A percentile compares a stretch with the other conserved stretches of the same genome.
phyloP scores from a whole-genome alignment of 106 monocot species.

The Allium fistulosum region DNA sequence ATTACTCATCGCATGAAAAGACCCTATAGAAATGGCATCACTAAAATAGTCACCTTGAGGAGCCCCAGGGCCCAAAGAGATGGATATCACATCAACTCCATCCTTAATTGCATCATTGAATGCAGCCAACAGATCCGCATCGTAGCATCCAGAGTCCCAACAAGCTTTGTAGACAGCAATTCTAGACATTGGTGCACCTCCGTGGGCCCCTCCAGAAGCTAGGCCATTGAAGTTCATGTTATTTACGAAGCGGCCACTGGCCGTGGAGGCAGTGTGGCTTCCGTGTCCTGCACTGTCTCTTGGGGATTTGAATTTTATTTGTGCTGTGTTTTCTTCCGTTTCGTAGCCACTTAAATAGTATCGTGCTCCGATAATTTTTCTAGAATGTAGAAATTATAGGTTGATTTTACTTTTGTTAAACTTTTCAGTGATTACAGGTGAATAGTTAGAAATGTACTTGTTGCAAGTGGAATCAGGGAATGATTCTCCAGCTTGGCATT shows the following conservation, averaged over 20 bases:
- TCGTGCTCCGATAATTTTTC: slow-evolving; percentile 70
- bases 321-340: slow-evolving; percentile 18
- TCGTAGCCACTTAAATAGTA: slow-evolving; percentile 56
- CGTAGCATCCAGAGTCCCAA: slow-evolving; percentile 84
- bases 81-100: slow-evolving; percentile 69
- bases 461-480: slow-evolving; percentile 58
- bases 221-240: slow-evolving; percentile 67
- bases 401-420: no score
- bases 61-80: slow-evolving; percentile 61
- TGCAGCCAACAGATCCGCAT: slow-evolving; percentile 77
- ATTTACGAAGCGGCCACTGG: slow-evolving; percentile 53
- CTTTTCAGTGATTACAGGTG: no score
- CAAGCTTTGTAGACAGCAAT: slow-evolving; percentile 86
- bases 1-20: slow-evolving; percentile 68
- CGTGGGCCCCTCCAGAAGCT: slow-evolving; percentile 48
- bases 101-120: slow-evolving; percentile 84
- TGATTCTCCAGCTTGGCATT: slow-evolving; percentile 60
- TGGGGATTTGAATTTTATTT: slow-evolving; percentile 47
- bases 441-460: slow-evolving; percentile 26
- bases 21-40: slow-evolving; percentile 74
- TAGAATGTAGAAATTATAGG: background rate
- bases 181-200: slow-evolving; percentile 78
- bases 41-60: slow-evolving; percentile 63
- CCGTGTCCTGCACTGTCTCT: slow-evolving; percentile 82
- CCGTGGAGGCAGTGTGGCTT: slow-evolving; percentile 83